phyloP scores from a whole-genome alignment of 2,329 filamentous ascomycete species.

The Chrysoporthe austroafricana region DNA sequence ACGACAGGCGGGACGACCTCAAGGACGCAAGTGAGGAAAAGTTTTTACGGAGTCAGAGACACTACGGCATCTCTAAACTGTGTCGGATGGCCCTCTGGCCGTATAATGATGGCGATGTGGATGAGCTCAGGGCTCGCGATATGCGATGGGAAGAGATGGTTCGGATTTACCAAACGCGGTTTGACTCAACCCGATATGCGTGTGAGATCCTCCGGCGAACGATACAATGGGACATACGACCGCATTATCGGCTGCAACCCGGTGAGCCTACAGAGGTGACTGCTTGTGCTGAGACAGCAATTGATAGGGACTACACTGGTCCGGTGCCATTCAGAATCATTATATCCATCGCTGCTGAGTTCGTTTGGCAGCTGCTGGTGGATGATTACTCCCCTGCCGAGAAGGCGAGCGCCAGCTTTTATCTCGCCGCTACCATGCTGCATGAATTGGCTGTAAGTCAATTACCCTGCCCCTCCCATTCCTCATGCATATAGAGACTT shows the following conservation, averaged over 20 bases:
- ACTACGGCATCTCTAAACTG: background rate
- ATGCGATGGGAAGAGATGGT: constrained; percentile 9
- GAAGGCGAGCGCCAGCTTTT: constrained; percentile 22
- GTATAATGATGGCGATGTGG: background rate
- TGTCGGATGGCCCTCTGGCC: constrained; percentile 4
- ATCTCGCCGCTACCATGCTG: constrained; percentile 20
- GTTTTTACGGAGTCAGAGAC: background rate
- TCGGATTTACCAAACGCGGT: background rate
- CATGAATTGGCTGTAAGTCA: constrained; percentile 25
- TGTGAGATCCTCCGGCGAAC: constrained; percentile 21
- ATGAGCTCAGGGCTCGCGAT: background rate
- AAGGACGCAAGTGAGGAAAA: background rate
- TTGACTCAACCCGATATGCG: constrained; percentile 17
- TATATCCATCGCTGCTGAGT: constrained; percentile 14
- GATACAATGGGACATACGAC: constrained; percentile 14
- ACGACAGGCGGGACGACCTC: background rate
- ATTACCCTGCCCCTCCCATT: background rate
- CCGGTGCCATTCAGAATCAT: constrained; percentile 13
- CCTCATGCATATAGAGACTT: background rate
- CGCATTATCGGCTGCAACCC: background rate
- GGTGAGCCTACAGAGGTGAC: background rate
- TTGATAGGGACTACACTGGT: background rate
- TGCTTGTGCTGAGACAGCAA: background rate
- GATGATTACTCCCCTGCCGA: constrained; percentile 23
- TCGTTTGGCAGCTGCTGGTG: constrained; percentile 24